Conservation (phyloP, 1,284 basidiomycete species). For the Sanghuangporus weigelae region DNA sequence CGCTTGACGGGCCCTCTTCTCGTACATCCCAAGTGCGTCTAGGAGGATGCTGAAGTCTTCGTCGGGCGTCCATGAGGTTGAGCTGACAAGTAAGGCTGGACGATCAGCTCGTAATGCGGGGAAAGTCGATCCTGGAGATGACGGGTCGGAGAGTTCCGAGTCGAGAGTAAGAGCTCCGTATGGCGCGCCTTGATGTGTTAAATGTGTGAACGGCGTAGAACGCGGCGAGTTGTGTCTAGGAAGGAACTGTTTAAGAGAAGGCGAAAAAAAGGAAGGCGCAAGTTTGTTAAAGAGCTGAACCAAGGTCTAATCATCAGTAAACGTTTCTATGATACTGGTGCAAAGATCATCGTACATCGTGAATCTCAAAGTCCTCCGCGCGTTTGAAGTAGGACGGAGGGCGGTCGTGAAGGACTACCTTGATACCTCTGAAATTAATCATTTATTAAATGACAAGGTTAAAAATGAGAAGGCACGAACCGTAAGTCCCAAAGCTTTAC, state of each 20-base stretch:
- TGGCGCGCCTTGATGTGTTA: constrained; percentile 11
- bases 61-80: constrained; percentile 97
- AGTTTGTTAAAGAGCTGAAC: constrained; percentile 55
- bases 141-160: constrained; percentile 7
- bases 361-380: constrained; percentile 61
- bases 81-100: constrained; percentile 85
- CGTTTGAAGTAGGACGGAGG: constrained; percentile 79
- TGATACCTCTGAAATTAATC: constrained; percentile 55
- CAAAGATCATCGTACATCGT: constrained; percentile 50
- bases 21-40: constrained; percentile 66
- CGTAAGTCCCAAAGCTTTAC: constrained; percentile 71
- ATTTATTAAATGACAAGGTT: neutral
- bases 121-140: constrained; percentile 24
- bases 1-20: constrained; percentile 46
- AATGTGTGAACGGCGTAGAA: constrained; percentile 58
- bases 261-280: constrained; percentile 29
- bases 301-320: constrained; percentile 22
- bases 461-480: constrained; percentile 39
- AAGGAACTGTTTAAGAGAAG: constrained; percentile 34
- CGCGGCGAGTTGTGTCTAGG: constrained; percentile 43
- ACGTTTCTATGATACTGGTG: neutral
- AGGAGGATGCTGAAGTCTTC: constrained; percentile 91
- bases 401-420: constrained; percentile 79
- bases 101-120: constrained; percentile 54
- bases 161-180: constrained; percentile 1